Percentiles rank a stretch among this genome's conserved stretches.
These are phyloP conservation scores for Solanum paucissectum DNA, from an alignment of 257 asterid species.

Conservation along the genomic window DNA sequence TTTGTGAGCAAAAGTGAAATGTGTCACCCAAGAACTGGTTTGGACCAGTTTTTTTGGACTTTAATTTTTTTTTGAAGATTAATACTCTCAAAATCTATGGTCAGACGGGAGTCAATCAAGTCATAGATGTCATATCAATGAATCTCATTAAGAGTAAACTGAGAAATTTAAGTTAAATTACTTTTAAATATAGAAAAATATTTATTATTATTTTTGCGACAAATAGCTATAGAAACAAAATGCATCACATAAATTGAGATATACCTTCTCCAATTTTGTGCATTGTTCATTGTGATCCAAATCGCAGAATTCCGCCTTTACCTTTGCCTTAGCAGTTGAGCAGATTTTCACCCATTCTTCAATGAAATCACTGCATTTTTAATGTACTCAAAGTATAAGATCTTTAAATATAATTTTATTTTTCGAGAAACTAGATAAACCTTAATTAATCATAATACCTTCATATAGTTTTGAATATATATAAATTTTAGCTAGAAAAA, in stretches of 20 bases:
- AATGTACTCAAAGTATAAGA: neutral
- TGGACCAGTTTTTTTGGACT: neutral
- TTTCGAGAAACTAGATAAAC: neutral
- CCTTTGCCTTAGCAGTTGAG: conserved; percentile 56
- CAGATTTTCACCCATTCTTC: conserved; percentile 90
- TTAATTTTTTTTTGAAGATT: too few species aligned
- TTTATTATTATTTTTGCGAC: too few species aligned
- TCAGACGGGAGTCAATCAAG: neutral
- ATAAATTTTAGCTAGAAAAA: too few species aligned
- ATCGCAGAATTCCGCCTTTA: conserved; percentile 25
- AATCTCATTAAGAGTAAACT: too few species aligned
- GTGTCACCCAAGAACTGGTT: neutral
- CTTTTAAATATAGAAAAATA: too few species aligned
- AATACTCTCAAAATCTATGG: neutral
- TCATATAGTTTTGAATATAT: too few species aligned
- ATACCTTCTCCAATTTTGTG: conserved; percentile 62
- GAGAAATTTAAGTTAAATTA: too few species aligned
- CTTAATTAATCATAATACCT: too few species aligned
- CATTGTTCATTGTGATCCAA: conserved; percentile 46
- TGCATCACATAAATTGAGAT: neutral
- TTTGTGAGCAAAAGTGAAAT: neutral
- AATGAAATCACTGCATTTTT: conserved; percentile 51
- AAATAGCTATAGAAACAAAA: too few species aligned
- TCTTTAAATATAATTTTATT: neutral
- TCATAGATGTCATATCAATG: neutral